Percentiles rank a stretch among this genome's conserved stretches.
Conservation (phyloP, 805 yeast genomes). For the Candida succiphila region DNA sequence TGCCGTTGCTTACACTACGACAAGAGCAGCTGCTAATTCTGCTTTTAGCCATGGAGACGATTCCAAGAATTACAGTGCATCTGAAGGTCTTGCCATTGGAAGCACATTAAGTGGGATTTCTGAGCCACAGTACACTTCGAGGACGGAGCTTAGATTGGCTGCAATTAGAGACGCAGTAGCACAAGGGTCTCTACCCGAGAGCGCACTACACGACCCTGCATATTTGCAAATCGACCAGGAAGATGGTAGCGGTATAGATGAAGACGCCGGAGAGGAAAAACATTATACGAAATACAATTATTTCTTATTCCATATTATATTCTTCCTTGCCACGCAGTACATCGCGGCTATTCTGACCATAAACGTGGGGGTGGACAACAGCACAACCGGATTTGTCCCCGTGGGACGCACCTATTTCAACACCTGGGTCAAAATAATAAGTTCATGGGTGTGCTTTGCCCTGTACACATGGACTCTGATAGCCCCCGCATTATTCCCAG, state of each 20-base stretch:
- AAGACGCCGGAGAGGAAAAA: slow-evolving; percentile 48
- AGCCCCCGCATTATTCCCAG: slow-evolving; percentile 89
- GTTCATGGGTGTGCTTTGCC: slow-evolving; percentile 85
- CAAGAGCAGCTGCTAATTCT: slow-evolving; percentile 87
- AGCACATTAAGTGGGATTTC: slow-evolving; percentile 32
- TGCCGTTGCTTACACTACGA: slow-evolving; percentile 95
- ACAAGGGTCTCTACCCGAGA: slow-evolving; percentile 88
- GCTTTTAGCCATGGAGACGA: slow-evolving; percentile 36
- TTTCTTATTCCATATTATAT: slow-evolving; percentile 79
- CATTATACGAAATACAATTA: slow-evolving; percentile 71
- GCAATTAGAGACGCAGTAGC: slow-evolving; percentile 93
- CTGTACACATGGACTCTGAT: slow-evolving; percentile 85
- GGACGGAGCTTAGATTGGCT: slow-evolving; percentile 72
- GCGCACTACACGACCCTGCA: slow-evolving; percentile 69
- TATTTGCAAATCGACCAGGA: slow-evolving; percentile 45
- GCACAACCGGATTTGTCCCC: slow-evolving; percentile 84
- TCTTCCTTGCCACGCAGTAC: slow-evolving; percentile 94
- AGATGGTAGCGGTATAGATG: slow-evolving; percentile 16
- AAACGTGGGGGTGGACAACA: slow-evolving; percentile 78
- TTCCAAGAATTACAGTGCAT: slow-evolving; percentile 9
- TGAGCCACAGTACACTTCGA: slow-evolving; percentile 36
- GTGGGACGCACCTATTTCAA: slow-evolving; percentile 96
- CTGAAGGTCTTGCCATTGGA: slow-evolving; percentile 24
- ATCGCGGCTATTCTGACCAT: slow-evolving; percentile 89
- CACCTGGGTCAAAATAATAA: slow-evolving; percentile 86